Base-by-base conservation (phyloP, 306 rosid species). In the Medicago lupulina region DNA sequence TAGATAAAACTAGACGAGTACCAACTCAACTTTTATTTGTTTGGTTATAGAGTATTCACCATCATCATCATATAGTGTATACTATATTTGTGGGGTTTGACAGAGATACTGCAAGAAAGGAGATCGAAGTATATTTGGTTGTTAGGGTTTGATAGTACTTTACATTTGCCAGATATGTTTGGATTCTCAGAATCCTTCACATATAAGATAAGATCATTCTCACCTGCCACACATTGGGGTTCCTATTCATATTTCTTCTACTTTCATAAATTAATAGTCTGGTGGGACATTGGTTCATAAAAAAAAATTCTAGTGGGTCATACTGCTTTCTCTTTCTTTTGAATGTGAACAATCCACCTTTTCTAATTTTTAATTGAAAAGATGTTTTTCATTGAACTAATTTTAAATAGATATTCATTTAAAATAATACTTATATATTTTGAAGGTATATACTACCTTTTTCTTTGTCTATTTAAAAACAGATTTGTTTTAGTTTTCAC, bases 121-220 rank as follows among this genome's bases (percentile, higher is more conserved):
- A 77, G 77, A 80, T 73, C 31, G 46, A 28, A 60, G 54, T 44
- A 55, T 79, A 67, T 55, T 10, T 65, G 68, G 59, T 75, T 69
- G 86, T 78, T 86, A 84, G 88, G 88, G 88, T 80, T 85, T 81
- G 79, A 60, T 54, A 47, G 39, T 21, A 58, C 59, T 66, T 74
- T 67, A 60, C 55, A 53, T 77, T 49, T 8, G 1, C 51, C 61
- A 63, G 75, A 72, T 82, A 82, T 66, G 79, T 17, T 58, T 66
- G 21, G 79, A 80, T 80, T 80, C 82, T 60, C 71, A 84, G 47
- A 67, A 84, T 84, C 82, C 72, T 73, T 77, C 69, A 15, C 28
- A 17, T 61, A 49, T 28, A 66, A 47, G 54, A 82, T 60, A 51
- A 73, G 74, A 60, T 62, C 54, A 69, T 53, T 34, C 79, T 43